Evolutionary conservation across 495 filamentous ascomycete species (phyloP).

Genomic region (Chaetomidium leptoderma): DNA sequence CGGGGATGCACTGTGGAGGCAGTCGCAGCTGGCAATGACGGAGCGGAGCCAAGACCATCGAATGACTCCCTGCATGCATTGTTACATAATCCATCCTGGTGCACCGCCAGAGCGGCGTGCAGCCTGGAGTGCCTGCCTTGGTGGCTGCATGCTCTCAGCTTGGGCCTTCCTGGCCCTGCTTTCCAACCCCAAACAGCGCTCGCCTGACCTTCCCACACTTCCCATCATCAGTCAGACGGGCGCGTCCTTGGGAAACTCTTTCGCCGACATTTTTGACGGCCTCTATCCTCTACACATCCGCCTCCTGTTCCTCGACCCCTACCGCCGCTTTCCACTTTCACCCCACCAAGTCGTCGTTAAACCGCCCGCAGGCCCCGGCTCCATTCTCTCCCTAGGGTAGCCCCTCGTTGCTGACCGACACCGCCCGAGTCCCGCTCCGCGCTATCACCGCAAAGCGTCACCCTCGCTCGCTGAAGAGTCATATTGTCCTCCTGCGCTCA

Average conservation of each 20-base stretch:
- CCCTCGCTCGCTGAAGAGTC: neutral
- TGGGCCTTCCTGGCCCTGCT: constrained; percentile 13
- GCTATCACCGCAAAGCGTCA: neutral
- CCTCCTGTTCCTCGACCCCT: neutral
- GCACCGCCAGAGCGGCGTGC: no score
- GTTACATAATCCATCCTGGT: constrained; percentile 21
- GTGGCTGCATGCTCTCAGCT: constrained; percentile 8
- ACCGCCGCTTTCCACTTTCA: neutral
- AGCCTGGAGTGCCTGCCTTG: neutral
- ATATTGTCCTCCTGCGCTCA: neutral
- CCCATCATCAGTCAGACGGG: neutral
- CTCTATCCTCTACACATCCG: neutral
- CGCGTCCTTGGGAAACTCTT: neutral
- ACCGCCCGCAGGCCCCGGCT: neutral
- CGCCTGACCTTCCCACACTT: constrained; percentile 8
- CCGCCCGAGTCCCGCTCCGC: neutral
- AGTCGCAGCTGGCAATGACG: neutral
- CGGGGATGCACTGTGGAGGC: neutral
- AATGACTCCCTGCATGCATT: constrained; percentile 24
- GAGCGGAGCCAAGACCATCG: constrained; percentile 1
- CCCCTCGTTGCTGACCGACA: neutral
- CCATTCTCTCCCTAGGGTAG: neutral
- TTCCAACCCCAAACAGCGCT: constrained; percentile 9
- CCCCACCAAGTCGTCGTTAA: neutral
- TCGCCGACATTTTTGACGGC: neutral